Conservation (phyloP, 2,329 filamentous ascomycete genomes). For the Penicillium sp. region DNA sequence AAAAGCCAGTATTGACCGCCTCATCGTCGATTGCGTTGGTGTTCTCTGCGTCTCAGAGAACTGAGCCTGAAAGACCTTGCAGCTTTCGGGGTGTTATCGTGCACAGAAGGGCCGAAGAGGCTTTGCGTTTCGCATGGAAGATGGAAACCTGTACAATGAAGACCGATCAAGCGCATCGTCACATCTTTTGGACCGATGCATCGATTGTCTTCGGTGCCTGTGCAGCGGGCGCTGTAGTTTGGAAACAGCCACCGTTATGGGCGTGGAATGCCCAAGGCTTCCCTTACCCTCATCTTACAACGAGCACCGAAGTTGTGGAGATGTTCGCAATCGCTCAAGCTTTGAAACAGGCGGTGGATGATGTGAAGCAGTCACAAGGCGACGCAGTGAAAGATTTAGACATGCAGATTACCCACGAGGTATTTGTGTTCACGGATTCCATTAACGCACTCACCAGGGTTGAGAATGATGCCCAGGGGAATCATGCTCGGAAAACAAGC, state of each 20-base stretch:
- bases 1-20: too few species aligned
- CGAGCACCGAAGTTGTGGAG: not conserved
- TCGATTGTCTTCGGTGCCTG: not conserved
- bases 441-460: not conserved
- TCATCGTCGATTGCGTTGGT: not conserved
- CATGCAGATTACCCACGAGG: not conserved
- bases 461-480: not conserved
- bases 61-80: not conserved
- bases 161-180: not conserved
- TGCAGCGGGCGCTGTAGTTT: conserved; percentile 4
- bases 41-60: too few species aligned
- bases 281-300: not conserved
- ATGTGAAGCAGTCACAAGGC: not conserved
- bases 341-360: not conserved
- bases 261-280: not conserved
- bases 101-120: not conserved
- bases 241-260: not conserved
- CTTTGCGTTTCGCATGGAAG: not conserved
- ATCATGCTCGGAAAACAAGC: not conserved
- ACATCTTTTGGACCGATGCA: conserved; percentile 8
- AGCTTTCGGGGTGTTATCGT: not conserved
- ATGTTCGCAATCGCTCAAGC: conserved; percentile 6
- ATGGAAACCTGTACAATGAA: not conserved
- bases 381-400: not conserved
- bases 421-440: conserved; percentile 8